phyloP scores from a whole-genome alignment of 176 grass and related monocot genomes.

The Zoysia japonica region DNA sequence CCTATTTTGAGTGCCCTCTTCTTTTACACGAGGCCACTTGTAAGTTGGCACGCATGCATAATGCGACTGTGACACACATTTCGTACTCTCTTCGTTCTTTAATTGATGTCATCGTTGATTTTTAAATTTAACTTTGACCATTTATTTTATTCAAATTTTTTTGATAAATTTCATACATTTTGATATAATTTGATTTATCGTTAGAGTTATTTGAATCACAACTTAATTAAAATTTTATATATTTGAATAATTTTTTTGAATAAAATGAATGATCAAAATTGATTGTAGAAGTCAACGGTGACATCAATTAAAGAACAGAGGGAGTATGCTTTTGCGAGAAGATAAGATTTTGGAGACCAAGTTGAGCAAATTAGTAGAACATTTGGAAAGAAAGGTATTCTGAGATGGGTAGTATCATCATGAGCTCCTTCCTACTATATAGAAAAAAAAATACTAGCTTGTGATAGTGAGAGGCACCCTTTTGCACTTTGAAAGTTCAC shows the following conservation, averaged over 20 bases:
- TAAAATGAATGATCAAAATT: too few relatives aligned
- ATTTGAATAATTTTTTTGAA: too few relatives aligned
- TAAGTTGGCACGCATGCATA: slow-evolving; percentile 11
- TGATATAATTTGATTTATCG: too few relatives aligned
- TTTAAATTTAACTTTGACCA: too few relatives aligned
- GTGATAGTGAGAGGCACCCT: slow-evolving; percentile 21
- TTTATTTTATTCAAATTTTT: too few relatives aligned
- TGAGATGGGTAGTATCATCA: slow-evolving; percentile 7
- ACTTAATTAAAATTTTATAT: too few relatives aligned
- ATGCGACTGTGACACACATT: slow-evolving; percentile 18
- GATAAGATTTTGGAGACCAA: slow-evolving; percentile 24
- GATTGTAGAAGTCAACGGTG: too few relatives aligned
- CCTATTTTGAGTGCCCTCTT: slow-evolving; percentile 16
- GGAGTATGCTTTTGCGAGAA: neutral
- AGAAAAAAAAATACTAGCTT: neutral
- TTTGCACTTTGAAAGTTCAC: neutral
- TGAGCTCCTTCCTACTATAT: neutral
- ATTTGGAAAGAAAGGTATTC: slow-evolving; percentile 7
- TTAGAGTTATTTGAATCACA: too few relatives aligned
- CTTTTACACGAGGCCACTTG: neutral
- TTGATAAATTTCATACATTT: too few relatives aligned
- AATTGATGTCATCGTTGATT: too few relatives aligned
- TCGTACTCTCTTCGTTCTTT: neutral
- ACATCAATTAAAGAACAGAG: too few relatives aligned
- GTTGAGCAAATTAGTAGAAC: slow-evolving; percentile 21